These are phyloP conservation scores for Rubia occidens DNA, from an alignment of 305 asterid species.

Conservation along the genomic window DNA sequence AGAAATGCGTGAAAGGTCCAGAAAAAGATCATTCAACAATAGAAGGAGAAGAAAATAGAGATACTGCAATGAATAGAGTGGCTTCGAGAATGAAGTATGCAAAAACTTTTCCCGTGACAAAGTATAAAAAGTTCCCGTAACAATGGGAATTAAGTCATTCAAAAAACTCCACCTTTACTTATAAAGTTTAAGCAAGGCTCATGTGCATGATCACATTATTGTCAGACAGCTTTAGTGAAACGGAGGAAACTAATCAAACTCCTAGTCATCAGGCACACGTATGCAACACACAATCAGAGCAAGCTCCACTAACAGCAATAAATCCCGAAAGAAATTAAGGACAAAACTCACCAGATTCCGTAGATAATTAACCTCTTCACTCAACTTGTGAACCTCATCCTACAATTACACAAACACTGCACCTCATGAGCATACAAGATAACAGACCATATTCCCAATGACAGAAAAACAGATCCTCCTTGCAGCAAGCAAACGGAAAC, in stretches of 20 bases:
- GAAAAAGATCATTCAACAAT: neutral
- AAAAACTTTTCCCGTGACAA: neutral
- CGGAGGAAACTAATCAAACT: neutral
- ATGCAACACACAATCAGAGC: neutral
- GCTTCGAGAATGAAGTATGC: neutral
- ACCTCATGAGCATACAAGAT: neutral
- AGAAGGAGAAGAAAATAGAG: neutral
- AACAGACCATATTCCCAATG: neutral
- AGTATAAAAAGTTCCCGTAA: neutral
- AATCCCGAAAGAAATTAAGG: slow-evolving; percentile 11
- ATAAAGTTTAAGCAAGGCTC: neutral
- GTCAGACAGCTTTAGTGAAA: neutral
- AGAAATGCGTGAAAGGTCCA: slow-evolving; percentile 13
- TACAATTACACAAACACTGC: slow-evolving; percentile 30
- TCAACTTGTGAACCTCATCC: slow-evolving; percentile 73
- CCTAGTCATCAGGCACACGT: neutral
- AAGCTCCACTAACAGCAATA: neutral
- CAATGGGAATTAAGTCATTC: neutral
- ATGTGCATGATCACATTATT: neutral
- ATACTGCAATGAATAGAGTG: neutral
- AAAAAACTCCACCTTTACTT: neutral
- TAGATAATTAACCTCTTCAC: slow-evolving; percentile 45
- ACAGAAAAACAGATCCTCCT: neutral
- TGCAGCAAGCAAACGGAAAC: neutral
- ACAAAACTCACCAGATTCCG: slow-evolving; percentile 42